Evolutionary conservation across 2,329 filamentous ascomycete species (phyloP), one percentile per base, ranked within the genome.

Genomic region (Diaporthe citri): DNA sequence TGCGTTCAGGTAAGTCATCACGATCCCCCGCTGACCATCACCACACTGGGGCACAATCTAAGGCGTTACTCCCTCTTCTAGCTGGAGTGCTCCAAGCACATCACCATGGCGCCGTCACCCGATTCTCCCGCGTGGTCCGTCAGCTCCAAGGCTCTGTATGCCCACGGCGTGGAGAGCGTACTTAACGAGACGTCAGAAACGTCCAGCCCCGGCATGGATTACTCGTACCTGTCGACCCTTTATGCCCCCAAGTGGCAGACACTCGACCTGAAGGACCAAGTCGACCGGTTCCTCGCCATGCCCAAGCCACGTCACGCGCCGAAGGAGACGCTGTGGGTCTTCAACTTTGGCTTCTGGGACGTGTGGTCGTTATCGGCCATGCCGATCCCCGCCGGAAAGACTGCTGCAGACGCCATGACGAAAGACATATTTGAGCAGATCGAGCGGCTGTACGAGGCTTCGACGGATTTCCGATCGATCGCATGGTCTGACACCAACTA

Each of bases 61-160:
- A 41, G 8, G 20, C 4, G 9, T 52, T n/a, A 43, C 25, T 36
- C 22, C 46, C 6, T 20, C 48, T 22, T 13, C 20, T 69, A 90
- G 88, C 81, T 90, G 12, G 78, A 82, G 36, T 90, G 88, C 80
- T 82, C 83, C 22, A 83, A 82, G 1, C 83, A 88, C 67, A 77
- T 87, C 28, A 89, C 88, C 1, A 84, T 88, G 71, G 81, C 88
- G 1, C 88, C 88, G 3, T 71, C 77, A 3, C 77, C 78, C 15
- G 80, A 82, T 64, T 87, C 83, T n/a, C 91, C 85, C 1, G 90
- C 91, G 73, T 90, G 81, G 31, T 85, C 89, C 64, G 85, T 89
- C 43, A 93, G 83, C 2, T 88, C 86, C 76, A 95, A 88, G 77
- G 77, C 83, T 43, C 80, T 89, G 8, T 93, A 92, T 70, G 90